phyloP scores from a whole-genome alignment of 2,329 filamentous ascomycete species.

The Verticillium alfalfae region DNA sequence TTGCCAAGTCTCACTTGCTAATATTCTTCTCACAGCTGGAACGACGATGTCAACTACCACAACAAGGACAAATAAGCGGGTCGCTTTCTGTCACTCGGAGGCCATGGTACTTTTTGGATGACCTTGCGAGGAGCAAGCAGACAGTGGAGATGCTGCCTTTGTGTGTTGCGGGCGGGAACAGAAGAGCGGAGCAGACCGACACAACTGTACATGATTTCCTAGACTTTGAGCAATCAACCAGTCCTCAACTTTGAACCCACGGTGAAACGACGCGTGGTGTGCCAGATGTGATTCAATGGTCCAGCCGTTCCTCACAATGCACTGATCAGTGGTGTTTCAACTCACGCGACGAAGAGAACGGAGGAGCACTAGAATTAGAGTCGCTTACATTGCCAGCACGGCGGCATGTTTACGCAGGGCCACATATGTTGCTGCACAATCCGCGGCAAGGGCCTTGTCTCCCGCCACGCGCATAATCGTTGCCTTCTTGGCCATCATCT shows the following conservation, averaged over 20 bases:
- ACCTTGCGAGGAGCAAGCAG: not conserved
- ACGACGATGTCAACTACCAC: slow-evolving; percentile 92
- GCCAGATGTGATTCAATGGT: no score
- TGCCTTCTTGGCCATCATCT: slow-evolving; percentile 78
- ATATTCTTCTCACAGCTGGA: slow-evolving; percentile 63
- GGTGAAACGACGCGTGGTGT: no score
- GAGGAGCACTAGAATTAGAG: no score
- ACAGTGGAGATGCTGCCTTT: not conserved
- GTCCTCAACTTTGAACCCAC: slow-evolving; percentile 2
- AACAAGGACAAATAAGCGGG: slow-evolving; percentile 70
- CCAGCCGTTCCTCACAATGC: no score
- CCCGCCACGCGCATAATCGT: slow-evolving; percentile 67
- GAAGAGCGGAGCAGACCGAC: not conserved
- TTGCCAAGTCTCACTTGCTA: slow-evolving; percentile 6
- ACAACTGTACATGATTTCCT: slow-evolving; percentile 13
- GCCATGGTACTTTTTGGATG: not conserved
- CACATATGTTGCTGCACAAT: slow-evolving; percentile 61
- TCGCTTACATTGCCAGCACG: slow-evolving; percentile 4
- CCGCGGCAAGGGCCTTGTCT: slow-evolving; percentile 57
- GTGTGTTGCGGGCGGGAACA: not conserved
- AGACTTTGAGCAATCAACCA: slow-evolving; percentile 16
- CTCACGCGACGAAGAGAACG: no score
- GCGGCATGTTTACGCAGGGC: slow-evolving; percentile 38
- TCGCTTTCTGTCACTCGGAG: not conserved
- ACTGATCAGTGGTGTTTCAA: no score